phyloP scores from a whole-genome alignment of 257 asterid genomes.

The Solanum lycopersicoides region DNA sequence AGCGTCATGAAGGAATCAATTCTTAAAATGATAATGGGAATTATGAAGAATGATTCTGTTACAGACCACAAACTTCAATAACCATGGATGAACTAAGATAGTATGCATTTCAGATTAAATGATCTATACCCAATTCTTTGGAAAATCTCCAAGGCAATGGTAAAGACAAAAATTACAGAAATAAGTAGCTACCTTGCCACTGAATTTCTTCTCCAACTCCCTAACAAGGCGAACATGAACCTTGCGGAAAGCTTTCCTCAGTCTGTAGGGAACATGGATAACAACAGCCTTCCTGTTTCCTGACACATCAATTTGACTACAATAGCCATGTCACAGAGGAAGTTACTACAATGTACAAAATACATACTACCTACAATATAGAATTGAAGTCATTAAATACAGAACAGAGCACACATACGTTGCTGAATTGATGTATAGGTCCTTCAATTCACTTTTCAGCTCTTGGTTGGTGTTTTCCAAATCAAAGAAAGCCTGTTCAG shows the following conservation, averaged over 20 bases:
- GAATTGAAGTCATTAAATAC: neutral
- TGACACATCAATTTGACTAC: conserved; percentile 19
- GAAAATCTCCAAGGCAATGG: neutral
- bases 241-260: conserved; percentile 27
- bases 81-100: neutral
- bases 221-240: conserved; percentile 17
- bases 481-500: conserved; percentile 11
- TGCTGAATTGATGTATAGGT: conserved; percentile 21
- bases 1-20: neutral
- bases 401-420: neutral
- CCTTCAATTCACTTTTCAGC: conserved; percentile 24
- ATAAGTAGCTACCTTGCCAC: conserved; percentile 10
- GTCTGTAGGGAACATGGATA: conserved; percentile 19
- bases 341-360: neutral
- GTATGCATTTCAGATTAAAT: neutral
- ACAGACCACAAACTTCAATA: neutral
- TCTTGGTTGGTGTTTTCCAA: conserved; percentile 23
- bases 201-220: conserved; percentile 24
- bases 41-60: neutral
- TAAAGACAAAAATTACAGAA: neutral
- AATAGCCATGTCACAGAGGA: neutral
- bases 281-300: conserved; percentile 19
- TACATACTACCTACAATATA: neutral
- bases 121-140: neutral
- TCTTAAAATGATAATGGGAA: neutral